Percentiles rank a stretch among this genome's conserved stretches.
phyloP scores from a whole-genome alignment of 768 basidiomycete species.

The Phanerochaete carnosa region DNA sequence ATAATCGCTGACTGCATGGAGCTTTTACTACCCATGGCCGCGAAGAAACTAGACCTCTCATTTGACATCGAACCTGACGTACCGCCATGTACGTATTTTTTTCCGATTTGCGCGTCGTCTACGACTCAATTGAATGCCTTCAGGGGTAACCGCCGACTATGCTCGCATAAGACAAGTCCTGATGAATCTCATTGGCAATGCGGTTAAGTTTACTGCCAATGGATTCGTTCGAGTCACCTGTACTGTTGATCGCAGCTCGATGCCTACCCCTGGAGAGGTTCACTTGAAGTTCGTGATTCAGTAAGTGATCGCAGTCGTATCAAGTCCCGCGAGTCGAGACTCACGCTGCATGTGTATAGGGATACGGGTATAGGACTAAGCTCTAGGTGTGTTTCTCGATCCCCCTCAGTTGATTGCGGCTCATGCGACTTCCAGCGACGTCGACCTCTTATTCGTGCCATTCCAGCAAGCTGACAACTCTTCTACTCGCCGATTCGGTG shows the following conservation, averaged over 20 bases:
- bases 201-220: constrained; percentile 66
- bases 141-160: constrained; percentile 72
- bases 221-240: constrained; percentile 65
- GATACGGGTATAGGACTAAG: constrained; percentile 75
- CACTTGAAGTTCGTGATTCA: constrained; percentile 64
- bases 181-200: constrained; percentile 78
- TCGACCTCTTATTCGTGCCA: constrained; percentile 66
- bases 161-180: constrained; percentile 74
- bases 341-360: constrained; percentile 29
- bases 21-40: constrained; percentile 69
- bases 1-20: constrained; percentile 79
- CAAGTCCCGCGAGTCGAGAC: neutral
- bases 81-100: constrained; percentile 47
- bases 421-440: constrained; percentile 39
- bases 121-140: neutral
- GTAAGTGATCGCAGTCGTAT: constrained; percentile 26
- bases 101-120: neutral
- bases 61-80: constrained; percentile 69
- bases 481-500: constrained; percentile 72
- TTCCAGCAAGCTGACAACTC: constrained; percentile 82
- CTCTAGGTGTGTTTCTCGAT: constrained; percentile 22
- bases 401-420: neutral
- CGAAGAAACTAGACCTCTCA: constrained; percentile 69
- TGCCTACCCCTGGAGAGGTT: constrained; percentile 39
- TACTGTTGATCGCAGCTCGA: constrained; percentile 42